Conservation (phyloP, 805 yeast species). For the Ogataea salicorniae region DNA sequence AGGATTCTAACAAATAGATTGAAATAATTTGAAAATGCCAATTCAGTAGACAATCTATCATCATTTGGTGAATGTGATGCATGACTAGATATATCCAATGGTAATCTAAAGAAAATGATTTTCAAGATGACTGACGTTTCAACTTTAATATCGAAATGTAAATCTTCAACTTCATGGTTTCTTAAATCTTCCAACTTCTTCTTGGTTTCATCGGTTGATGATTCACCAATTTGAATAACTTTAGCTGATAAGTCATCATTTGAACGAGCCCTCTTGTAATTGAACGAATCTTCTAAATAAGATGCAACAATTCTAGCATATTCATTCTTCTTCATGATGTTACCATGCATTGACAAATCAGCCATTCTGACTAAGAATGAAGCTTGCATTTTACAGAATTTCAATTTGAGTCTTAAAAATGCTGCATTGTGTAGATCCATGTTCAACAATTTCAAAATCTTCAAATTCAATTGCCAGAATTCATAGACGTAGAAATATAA, state of each 20-base stretch:
- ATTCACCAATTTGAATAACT: conserved; percentile 7
- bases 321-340: conserved; percentile 25
- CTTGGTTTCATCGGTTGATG: not conserved
- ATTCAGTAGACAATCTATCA: conserved; percentile 31
- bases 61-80: conserved; percentile 28
- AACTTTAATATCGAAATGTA: conserved; percentile 26
- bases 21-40: conserved; percentile 66
- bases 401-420: conserved; percentile 26
- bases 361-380: conserved; percentile 22
- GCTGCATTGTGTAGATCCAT: conserved; percentile 14
- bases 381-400: conserved; percentile 29
- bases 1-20: conserved; percentile 51
- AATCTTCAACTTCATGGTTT: conserved; percentile 23
- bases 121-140: conserved; percentile 60
- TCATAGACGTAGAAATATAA: conserved; percentile 24
- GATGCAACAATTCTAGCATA: conserved; percentile 30
- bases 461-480: conserved; percentile 24
- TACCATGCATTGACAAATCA: conserved; percentile 28
- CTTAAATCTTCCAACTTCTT: conserved; percentile 13
- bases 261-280: conserved; percentile 25
- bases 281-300: conserved; percentile 32
- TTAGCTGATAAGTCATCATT: conserved; percentile 16
- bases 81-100: conserved; percentile 55
- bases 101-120: conserved; percentile 47
- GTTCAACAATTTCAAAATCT: conserved; percentile 20